A percentile compares a stretch with the other conserved stretches of the same genome.
These are phyloP conservation scores for Hypoxylon sp. DNA, from an alignment of 2,329 filamentous ascomycete genomes.

Conservation along the genomic window DNA sequence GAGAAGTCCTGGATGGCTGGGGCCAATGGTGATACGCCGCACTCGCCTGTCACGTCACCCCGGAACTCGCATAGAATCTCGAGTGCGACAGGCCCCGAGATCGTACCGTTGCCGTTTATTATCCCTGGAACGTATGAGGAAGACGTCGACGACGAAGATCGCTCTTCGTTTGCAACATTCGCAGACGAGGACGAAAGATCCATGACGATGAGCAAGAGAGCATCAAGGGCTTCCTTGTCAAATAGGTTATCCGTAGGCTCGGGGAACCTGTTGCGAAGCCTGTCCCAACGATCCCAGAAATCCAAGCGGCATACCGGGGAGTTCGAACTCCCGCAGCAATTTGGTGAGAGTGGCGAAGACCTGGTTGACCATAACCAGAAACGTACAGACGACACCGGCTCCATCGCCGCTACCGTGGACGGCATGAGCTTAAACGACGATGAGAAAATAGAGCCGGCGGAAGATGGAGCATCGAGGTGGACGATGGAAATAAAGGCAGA, in stretches of 20 bases:
- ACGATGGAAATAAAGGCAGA: constrained; percentile 53
- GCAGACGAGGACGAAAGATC: constrained; percentile 63
- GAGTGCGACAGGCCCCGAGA: constrained; percentile 56
- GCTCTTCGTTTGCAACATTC: constrained; percentile 75
- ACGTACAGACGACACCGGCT: constrained; percentile 54
- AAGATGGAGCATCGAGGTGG: constrained; percentile 36
- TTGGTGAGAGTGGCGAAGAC: constrained; percentile 55
- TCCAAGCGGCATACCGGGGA: constrained; percentile 36
- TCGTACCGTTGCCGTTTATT: constrained; percentile 72
- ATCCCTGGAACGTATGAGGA: constrained; percentile 53
- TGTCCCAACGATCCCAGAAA: constrained; percentile 51
- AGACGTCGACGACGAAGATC: constrained; percentile 57
- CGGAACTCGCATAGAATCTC: constrained; percentile 44
- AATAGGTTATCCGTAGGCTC: constrained; percentile 60
- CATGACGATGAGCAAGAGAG: constrained; percentile 42
- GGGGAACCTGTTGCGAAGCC: constrained; percentile 52
- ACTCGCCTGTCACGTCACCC: constrained; percentile 40
- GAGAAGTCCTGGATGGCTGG: constrained; percentile 47
- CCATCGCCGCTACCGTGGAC: constrained; percentile 66
- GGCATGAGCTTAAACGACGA: constrained; percentile 56
- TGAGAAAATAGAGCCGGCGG: constrained; percentile 42
- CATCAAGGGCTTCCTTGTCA: constrained; percentile 50
- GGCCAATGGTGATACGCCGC: constrained; percentile 44
- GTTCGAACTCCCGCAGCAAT: constrained; percentile 29
- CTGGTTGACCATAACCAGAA: constrained; percentile 49